These are phyloP conservation scores for Akanthomyces uredinophilus DNA, from an alignment of 2,329 filamentous ascomycete species.

Conservation along the genomic window DNA sequence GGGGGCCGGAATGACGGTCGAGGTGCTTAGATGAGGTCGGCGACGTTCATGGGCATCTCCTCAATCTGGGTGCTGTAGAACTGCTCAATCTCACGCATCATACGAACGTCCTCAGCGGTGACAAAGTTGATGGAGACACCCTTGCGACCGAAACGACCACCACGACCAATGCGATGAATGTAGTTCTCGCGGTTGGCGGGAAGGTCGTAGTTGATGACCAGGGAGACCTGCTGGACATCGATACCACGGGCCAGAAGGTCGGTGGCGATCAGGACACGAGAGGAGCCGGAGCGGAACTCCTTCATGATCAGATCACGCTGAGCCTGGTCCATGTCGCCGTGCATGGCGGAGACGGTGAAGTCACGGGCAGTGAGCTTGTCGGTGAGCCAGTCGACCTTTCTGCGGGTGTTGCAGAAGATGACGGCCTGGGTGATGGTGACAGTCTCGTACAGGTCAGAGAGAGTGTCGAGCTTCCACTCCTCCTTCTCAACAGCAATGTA, in stretches of 20 bases:
- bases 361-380: constrained; percentile 98
- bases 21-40: constrained; percentile 62
- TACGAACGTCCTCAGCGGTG: constrained; percentile 96
- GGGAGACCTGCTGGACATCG: constrained; percentile 97
- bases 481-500: constrained; percentile 99
- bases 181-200: constrained; percentile 99
- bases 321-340: constrained; percentile 97
- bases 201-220: constrained; percentile 99
- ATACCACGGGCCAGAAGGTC: constrained; percentile 98
- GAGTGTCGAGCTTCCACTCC: constrained; percentile 99
- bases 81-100: constrained; percentile 99
- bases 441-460: constrained; percentile 98
- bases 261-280: constrained; percentile 96
- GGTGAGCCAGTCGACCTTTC: constrained; percentile 99
- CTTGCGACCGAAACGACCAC: constrained; percentile 99
- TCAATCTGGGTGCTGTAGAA: constrained; percentile 99
- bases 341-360: constrained; percentile 99
- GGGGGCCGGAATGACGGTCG: constrained; percentile 20
- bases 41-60: constrained; percentile 98
- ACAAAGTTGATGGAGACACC: constrained; percentile 99
- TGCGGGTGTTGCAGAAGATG: constrained; percentile 99
- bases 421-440: constrained; percentile 99
- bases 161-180: constrained; percentile 99
- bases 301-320: constrained; percentile 99
- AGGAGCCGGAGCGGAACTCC: constrained; percentile 98